These are phyloP conservation scores for Aureobasidium vineae DNA, from an alignment of 2,329 filamentous ascomycete species.

Conservation along the genomic window DNA sequence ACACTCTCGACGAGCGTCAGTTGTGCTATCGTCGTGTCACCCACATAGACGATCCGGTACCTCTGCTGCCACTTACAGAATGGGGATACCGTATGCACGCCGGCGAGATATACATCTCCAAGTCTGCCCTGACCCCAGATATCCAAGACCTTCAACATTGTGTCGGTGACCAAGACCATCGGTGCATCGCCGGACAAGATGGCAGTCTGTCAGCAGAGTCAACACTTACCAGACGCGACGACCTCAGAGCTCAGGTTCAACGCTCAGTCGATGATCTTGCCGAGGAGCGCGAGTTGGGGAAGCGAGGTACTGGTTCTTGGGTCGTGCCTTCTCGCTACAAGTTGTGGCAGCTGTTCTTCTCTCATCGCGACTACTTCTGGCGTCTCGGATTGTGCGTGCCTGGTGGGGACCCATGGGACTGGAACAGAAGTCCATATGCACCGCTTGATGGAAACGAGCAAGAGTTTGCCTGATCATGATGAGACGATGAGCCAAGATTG, in stretches of 20 bases:
- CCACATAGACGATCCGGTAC: conserved; percentile 82
- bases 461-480: neutral
- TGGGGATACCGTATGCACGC: conserved; percentile 86
- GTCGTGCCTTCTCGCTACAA: conserved; percentile 59
- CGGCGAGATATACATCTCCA: conserved; percentile 83
- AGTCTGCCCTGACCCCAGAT: conserved; percentile 65
- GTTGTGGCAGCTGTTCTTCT: conserved; percentile 90
- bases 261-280: neutral
- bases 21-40: conserved; percentile 72
- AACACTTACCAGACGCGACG: neutral
- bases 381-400: conserved; percentile 85
- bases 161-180: conserved; percentile 65
- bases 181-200: conserved; percentile 66
- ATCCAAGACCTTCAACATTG: conserved; percentile 70
- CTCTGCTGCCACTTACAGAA: conserved; percentile 77
- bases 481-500: neutral
- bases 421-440: conserved; percentile 11
- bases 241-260: conserved; percentile 12
- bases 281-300: conserved; percentile 8
- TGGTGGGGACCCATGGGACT: conserved; percentile 25
- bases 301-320: neutral
- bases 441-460: neutral
- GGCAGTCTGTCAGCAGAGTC: conserved; percentile 32
- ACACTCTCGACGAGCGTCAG: conserved; percentile 33
- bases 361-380: conserved; percentile 97